Evolutionary conservation across 805 yeast species (phyloP).

Genomic region (Nakazawaea ambrosiae): DNA sequence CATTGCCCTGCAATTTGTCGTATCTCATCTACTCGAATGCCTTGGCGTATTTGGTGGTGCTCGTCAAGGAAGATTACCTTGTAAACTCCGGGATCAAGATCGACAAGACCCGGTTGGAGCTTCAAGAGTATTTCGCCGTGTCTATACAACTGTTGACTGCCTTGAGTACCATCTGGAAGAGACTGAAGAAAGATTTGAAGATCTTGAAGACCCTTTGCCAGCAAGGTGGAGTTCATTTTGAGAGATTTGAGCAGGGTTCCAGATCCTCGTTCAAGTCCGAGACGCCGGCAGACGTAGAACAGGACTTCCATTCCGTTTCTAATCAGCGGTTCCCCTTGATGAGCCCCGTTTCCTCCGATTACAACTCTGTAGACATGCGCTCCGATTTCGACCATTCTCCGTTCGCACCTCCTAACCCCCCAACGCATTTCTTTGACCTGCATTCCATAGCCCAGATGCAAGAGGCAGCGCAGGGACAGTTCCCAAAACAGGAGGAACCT

Average conservation of each 20-base stretch:
- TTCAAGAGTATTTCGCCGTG: background rate
- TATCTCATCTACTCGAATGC: slow-evolving; percentile 6
- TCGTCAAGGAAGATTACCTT: background rate
- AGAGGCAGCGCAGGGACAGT: background rate
- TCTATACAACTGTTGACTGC: slow-evolving; percentile 5
- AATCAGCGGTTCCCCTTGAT: background rate
- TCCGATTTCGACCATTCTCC: background rate
- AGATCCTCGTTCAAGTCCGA: background rate
- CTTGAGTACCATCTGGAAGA: slow-evolving; percentile 7
- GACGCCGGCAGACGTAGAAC: background rate
- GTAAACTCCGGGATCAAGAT: background rate
- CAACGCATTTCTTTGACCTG: background rate
- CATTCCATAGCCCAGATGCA: background rate
- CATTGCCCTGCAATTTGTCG: slow-evolving; percentile 4
- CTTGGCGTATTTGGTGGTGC: slow-evolving; percentile 5
- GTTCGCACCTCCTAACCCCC: background rate
- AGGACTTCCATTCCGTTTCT: background rate
- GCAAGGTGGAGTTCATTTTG: slow-evolving; percentile 2
- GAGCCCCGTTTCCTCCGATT: background rate
- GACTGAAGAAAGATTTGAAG: slow-evolving; percentile 3
- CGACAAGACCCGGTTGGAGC: background rate
- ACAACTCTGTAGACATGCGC: background rate
- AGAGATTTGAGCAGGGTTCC: background rate
- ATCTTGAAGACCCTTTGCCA: slow-evolving; percentile 1
- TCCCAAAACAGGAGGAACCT: background rate